Evolutionary conservation across 2,329 filamentous ascomycete species (phyloP).

Genomic region (Ascosphaera apis): DNA sequence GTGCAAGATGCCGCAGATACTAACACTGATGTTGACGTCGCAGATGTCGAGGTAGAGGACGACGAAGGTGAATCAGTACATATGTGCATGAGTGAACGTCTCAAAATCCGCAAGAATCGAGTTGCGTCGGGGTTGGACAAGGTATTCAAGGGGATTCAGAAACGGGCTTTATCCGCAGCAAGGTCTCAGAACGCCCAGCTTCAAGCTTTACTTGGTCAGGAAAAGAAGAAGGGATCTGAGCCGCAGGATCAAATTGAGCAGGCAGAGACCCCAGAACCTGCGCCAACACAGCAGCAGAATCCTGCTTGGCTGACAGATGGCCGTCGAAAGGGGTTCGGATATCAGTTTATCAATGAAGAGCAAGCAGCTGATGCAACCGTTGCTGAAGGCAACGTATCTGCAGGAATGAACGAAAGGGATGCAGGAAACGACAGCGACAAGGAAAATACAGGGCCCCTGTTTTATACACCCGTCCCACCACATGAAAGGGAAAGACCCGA

Average conservation of each 20-base stretch:
- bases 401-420: not conserved
- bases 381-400: not conserved
- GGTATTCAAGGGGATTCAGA: not conserved
- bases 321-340: not conserved
- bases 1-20: not conserved
- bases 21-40: not conserved
- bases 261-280: no score
- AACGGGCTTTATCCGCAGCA: not conserved
- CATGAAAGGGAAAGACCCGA: not conserved
- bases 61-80: not conserved
- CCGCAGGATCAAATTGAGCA: not conserved
- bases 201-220: not conserved
- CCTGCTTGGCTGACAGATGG: not conserved
- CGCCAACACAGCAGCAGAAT: not conserved
- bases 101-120: not conserved
- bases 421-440: not conserved
- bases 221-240: not conserved
- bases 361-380: not conserved
- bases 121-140: not conserved
- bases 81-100: not conserved
- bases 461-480: not conserved
- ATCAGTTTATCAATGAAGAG: not conserved
- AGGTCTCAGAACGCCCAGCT: not conserved
- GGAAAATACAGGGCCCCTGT: not conserved
- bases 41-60: not conserved